These are phyloP conservation scores for Vaccinium darrowii DNA, from an alignment of 148 eudicot species.

Conservation along the genomic window DNA sequence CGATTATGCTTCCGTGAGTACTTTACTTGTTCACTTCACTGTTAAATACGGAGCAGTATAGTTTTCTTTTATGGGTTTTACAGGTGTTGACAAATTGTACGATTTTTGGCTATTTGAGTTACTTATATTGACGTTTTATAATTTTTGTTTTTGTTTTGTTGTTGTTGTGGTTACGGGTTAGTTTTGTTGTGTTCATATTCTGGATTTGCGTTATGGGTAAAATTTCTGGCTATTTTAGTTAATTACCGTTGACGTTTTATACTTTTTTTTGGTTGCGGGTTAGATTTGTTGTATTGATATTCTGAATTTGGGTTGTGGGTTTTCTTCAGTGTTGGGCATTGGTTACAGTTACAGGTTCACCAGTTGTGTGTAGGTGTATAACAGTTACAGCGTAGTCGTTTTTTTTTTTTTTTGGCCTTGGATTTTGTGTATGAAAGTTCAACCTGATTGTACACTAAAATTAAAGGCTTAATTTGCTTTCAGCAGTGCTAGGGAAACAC, in stretches of 20 bases:
- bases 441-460: no score
- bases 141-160: no score
- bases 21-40: not conserved
- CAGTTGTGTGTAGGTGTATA: no score
- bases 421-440: no score
- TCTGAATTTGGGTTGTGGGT: no score
- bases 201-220: no score
- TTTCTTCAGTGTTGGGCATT: no score
- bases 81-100: not conserved
- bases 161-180: not conserved
- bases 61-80: not conserved
- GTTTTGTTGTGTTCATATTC: not conserved
- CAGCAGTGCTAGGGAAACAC: not conserved
- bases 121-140: not conserved
- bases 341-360: no score
- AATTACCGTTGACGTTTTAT: not conserved
- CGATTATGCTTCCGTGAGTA: constrained; percentile 74
- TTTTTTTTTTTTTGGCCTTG: no score
- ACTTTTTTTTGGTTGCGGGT: not conserved
- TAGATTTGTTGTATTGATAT: not conserved
- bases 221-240: not conserved
- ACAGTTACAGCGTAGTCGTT: no score
- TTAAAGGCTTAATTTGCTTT: no score
- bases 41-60: no score
- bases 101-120: not conserved